These are phyloP conservation scores for Botrytis squamosa DNA, from an alignment of 2,329 filamentous ascomycete species.

Conservation along the genomic window DNA sequence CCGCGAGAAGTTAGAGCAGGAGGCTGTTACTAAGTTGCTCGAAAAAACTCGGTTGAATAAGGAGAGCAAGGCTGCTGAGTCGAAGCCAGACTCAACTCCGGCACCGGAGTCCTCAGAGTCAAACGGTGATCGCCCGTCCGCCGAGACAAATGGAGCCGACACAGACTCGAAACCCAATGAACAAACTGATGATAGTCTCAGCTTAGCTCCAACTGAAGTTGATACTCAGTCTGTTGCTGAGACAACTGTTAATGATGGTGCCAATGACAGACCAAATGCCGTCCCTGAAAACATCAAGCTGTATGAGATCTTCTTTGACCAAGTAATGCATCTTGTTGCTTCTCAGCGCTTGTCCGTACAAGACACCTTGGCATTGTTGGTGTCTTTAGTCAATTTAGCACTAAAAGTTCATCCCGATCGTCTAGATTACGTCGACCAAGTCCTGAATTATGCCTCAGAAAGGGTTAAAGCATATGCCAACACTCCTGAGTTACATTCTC, in stretches of 20 bases:
- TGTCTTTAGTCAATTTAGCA: conserved; percentile 90
- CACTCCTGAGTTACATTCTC: conserved; percentile 91
- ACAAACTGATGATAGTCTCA: conserved; percentile 44
- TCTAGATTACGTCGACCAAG: conserved; percentile 92
- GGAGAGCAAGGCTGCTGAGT: conserved; percentile 41
- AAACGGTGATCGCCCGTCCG: conserved; percentile 37
- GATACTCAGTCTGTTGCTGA: conserved; percentile 23
- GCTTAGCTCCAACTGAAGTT: conserved; percentile 46
- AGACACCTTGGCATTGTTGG: conserved; percentile 88
- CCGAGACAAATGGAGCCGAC: conserved; percentile 30
- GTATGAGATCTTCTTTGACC: conserved; percentile 96
- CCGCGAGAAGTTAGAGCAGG: conserved; percentile 75
- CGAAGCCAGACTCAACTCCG: conserved; percentile 10
- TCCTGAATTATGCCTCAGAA: conserved; percentile 80
- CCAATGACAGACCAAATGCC: conserved; percentile 45
- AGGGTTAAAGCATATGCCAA: conserved; percentile 89
- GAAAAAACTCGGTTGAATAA: conserved; percentile 73
- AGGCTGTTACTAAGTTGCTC: conserved; percentile 74
- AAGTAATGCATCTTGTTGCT: conserved; percentile 90
- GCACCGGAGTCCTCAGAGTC: conserved; percentile 31
- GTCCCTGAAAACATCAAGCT: conserved; percentile 80
- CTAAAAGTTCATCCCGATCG: conserved; percentile 93
- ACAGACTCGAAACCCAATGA: conserved; percentile 42
- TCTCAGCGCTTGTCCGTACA: conserved; percentile 88
- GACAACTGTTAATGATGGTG: conserved; percentile 41